These are phyloP conservation scores for Pestalotiopsis sp. DNA, from an alignment of 2,329 filamentous ascomycete genomes.

Conservation along the genomic window DNA sequence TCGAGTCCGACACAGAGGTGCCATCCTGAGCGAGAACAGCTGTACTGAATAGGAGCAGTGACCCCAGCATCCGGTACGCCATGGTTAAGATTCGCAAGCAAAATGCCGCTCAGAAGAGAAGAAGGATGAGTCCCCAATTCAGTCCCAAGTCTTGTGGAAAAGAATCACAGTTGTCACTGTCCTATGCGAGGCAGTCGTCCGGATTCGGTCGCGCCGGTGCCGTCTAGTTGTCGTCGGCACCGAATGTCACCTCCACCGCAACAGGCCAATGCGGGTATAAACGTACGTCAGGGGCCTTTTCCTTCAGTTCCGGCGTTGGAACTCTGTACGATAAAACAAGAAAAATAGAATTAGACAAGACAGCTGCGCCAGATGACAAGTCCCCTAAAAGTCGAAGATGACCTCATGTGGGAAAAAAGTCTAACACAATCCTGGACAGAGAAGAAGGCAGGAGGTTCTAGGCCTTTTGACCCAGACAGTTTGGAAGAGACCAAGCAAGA, in stretches of 20 bases:
- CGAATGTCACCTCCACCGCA: not conserved
- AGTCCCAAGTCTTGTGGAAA: not conserved
- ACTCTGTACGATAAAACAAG: not conserved
- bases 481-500: not conserved
- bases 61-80: conserved; percentile 23
- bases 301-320: not conserved
- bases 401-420: conserved; percentile 1
- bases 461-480: conserved; percentile 4
- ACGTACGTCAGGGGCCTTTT: not conserved
- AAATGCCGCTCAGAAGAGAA: not conserved
- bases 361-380: not conserved
- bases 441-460: conserved; percentile 1
- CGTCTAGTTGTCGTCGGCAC: not conserved
- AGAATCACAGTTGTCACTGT: not conserved
- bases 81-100: conserved; percentile 15
- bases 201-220: not conserved
- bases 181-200: not conserved
- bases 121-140: not conserved
- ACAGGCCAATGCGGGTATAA: not conserved
- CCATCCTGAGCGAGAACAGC: conserved; percentile 24
- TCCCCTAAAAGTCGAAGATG: conserved; percentile 1
- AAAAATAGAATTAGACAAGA: not conserved
- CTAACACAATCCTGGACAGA: not conserved
- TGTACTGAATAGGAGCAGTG: conserved; percentile 25
- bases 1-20: conserved; percentile 37